Evolutionary conservation across 495 filamentous ascomycete genomes (phyloP), one percentile per base, ranked within the genome.

Genomic region (Clavariopsis aquatica): DNA sequence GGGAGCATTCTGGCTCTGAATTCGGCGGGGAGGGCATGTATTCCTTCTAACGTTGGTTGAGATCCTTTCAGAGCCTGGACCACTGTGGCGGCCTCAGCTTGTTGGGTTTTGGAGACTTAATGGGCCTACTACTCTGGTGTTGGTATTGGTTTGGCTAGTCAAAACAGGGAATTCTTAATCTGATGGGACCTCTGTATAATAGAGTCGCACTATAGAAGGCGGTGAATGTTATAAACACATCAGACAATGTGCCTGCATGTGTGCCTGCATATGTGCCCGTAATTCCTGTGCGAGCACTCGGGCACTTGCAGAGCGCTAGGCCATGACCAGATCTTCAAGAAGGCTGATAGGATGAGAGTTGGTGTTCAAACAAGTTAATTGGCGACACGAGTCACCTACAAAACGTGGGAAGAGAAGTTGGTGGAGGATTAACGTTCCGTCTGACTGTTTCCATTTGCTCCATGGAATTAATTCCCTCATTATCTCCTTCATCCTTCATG

Each of bases 221-320:
- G 47, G 47, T 51, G 47, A 23, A 51, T 23, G 19, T 51, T 8
- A 51, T 23, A n/a, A 51, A 51, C 47, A 51, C 26, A 23, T 51
- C 19, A 24, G 47, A 24, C 19, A 23, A 22, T 28, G 7, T 51
- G 47, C 3, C 47, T 28, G 7, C 15, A n/a, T 47, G 45, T n/a
- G 45, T 47, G 45, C 8, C 45, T 2, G 6, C 38, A 3, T 43
- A n/a, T 43, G 38, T 43, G 15, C 26, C 19, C 26, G 22, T 34
- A 17, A 43, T 43, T 17, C 3, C 13, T n/a, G 38, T 43, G 15
- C 45, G 22, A 47, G 22, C 5, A n/a, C 19, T 51, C 45, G 22
- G 19, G 22, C 5, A n/a, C 19, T 51, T 23, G 47, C 8, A 51
- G 47, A 51, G 20, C 13, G 2, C 15, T n/a, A 17, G 15, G 38